phyloP scores from a whole-genome alignment of 2,329 filamentous ascomycete genomes.

The Trichophyton rubrum region DNA sequence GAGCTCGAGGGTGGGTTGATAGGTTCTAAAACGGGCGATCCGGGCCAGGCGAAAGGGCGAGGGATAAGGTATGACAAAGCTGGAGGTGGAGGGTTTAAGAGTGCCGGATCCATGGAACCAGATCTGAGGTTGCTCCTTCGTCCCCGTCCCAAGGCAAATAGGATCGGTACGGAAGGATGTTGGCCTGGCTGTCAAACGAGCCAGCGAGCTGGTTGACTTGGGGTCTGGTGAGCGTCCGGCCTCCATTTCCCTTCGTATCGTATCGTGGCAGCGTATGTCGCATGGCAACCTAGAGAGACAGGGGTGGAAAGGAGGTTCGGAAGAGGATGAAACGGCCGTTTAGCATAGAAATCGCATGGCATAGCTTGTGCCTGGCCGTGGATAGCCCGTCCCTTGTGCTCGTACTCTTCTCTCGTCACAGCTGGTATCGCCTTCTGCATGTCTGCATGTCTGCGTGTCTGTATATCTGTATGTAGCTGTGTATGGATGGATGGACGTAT shows the following conservation, averaged over 20 bases:
- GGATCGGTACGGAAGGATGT: not conserved
- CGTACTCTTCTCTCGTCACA: no score
- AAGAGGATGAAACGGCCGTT: not conserved
- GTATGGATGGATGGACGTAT: not conserved
- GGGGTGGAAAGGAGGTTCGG: not conserved
- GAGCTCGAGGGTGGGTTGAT: not conserved
- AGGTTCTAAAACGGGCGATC: not conserved
- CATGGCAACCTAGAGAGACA: slow-evolving; percentile 1
- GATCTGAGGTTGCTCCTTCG: not conserved
- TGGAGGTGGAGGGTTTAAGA: not conserved
- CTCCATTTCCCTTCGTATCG: not conserved
- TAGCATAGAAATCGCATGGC: not conserved
- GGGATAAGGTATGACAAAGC: not conserved
- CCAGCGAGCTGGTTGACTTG: no score
- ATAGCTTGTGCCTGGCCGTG: not conserved
- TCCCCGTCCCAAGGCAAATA: not conserved
- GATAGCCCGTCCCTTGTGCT: not conserved
- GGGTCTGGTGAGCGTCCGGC: no score
- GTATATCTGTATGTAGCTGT: no score
- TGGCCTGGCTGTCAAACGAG: no score
- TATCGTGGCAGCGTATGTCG: not conserved
- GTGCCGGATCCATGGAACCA: slow-evolving; percentile 2
- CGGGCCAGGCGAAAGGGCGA: not conserved
- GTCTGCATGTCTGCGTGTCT: not conserved
- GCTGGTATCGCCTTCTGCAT: not conserved